phyloP scores from a whole-genome alignment of 2,329 filamentous ascomycete genomes.

The Endoconidiophora laricicola region DNA sequence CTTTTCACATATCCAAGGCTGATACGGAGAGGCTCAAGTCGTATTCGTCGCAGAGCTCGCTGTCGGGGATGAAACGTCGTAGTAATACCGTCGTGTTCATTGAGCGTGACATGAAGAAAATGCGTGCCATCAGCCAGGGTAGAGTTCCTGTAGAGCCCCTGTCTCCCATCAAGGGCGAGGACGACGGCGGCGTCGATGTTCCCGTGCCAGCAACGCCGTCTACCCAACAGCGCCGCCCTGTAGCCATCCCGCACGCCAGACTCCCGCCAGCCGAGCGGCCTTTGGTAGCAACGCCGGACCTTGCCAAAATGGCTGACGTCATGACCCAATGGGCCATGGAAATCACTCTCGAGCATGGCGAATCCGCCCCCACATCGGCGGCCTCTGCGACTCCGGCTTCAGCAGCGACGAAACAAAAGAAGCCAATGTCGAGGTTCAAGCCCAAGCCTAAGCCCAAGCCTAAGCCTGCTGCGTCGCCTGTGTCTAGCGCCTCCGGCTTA shows the following conservation, averaged over 20 bases:
- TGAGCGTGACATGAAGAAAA: slow-evolving; percentile 31
- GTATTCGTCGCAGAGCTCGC: slow-evolving; percentile 1
- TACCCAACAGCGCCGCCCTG: slow-evolving; percentile 8
- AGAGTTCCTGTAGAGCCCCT: neutral
- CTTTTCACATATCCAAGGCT: slow-evolving; percentile 12
- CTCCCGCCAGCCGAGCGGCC: slow-evolving; percentile 21
- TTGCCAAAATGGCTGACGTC: slow-evolving; percentile 33
- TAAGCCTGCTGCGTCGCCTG: neutral
- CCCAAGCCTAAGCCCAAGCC: slow-evolving; percentile 10
- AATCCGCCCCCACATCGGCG: slow-evolving; percentile 13
- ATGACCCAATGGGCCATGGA: slow-evolving; percentile 42
- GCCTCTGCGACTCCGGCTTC: slow-evolving; percentile 26
- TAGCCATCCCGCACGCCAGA: slow-evolving; percentile 15
- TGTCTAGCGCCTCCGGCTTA: neutral
- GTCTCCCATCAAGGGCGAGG: neutral
- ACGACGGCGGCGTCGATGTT: slow-evolving; percentile 6
- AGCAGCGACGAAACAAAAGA: slow-evolving; percentile 36
- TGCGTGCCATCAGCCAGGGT: slow-evolving; percentile 9
- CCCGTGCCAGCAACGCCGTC: slow-evolving; percentile 10
- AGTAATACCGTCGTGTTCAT: slow-evolving; percentile 33
- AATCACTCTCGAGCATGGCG: slow-evolving; percentile 13
- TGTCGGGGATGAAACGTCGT: slow-evolving; percentile 9
- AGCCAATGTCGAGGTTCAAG: slow-evolving; percentile 35
- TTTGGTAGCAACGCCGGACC: slow-evolving; percentile 24
- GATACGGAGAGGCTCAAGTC: slow-evolving; percentile 9